phyloP scores from a whole-genome alignment of 2,329 filamentous ascomycete genomes.

The Geosmithia flava region DNA sequence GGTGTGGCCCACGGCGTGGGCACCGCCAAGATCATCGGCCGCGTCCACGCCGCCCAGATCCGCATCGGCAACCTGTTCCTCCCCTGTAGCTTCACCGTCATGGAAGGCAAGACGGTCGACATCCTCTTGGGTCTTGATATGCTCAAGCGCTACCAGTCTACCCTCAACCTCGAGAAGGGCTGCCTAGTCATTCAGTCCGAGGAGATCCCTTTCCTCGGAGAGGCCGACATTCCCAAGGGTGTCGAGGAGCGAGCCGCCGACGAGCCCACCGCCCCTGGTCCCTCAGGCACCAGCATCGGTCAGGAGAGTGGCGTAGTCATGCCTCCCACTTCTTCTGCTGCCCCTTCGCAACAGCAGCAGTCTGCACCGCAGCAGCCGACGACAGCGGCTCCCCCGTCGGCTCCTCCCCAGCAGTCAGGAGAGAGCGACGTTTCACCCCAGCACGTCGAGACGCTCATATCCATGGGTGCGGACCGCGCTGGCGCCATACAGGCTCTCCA shows the following conservation, averaged over 20 bases:
- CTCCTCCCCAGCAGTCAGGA: conserved; percentile 11
- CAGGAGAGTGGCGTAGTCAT: conserved; percentile 67
- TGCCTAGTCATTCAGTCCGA: conserved; percentile 79
- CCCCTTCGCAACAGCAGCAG: conserved; percentile 9
- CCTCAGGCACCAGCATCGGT: conserved; percentile 81
- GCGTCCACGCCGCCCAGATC: conserved; percentile 90
- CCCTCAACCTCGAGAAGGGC: conserved; percentile 76
- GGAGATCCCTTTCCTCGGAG: conserved; percentile 80
- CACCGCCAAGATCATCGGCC: conserved; percentile 85
- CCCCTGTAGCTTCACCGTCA: conserved; percentile 94
- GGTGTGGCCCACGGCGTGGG: conserved; percentile 90
- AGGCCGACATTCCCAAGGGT: conserved; percentile 86
- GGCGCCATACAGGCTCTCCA: conserved; percentile 72
- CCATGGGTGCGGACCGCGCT: conserved; percentile 64
- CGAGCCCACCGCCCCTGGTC: conserved; percentile 75
- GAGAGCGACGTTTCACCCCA: conserved; percentile 38
- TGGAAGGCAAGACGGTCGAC: conserved; percentile 97
- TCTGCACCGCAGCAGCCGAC: too few relatives aligned
- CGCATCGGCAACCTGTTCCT: conserved; percentile 81
- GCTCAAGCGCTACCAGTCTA: conserved; percentile 90
- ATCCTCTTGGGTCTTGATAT: conserved; percentile 89
- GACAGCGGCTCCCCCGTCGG: conserved; percentile 10
- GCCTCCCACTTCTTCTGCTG: conserved; percentile 4
- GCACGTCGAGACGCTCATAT: conserved; percentile 62
- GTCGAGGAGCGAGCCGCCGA: conserved; percentile 61